Base-by-base conservation (phyloP, 345 rosid genomes). In the Balakata baccata region DNA sequence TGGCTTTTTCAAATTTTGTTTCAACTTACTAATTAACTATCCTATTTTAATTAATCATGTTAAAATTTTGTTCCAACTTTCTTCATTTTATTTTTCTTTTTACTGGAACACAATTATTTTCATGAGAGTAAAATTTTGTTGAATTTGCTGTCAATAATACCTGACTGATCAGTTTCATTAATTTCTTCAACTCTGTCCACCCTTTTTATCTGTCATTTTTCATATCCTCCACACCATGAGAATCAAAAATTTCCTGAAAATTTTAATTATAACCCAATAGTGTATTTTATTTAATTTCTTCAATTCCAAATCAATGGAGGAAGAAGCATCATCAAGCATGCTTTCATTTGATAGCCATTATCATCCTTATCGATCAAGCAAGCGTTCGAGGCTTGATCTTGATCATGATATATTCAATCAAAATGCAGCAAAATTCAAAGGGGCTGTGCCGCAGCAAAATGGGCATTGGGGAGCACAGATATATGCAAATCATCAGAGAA, bases 381-480 rank as follows among this genome's bases (percentile, higher is more conserved):
- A 69, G 64, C 70, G 69, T 52, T 54, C 39, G 5, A 53, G 59
- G 60, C 47, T 51, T 29, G 34, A 29, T 29, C 34, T 1, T 23
- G 14, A 58, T 11, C 12, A 63, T 70, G 8, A 49, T 18, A 53
- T 22, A 41, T 38, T 17, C 39, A 1, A 10, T 12, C 18, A 3
- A 2, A 49, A 50, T 23, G 53, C 2, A 18, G 69, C 45, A 6
- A 80, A 72, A 70, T 83, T 79, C 74, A 87, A 87, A 67, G 90
- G 90, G 2, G 87, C 85, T 12, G 88, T 87, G 39, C 87, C 87
- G 0, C 90, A 85, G 79, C 87, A 86, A 18, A 87, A 87, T 62
- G 88, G 87, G 29, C 75, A 85, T 20, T 87, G 90, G 90, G 90
- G 90, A 2, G 88, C 88, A 25, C 88, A 87, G 29, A 87, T 87